Percentiles rank a stretch among this genome's conserved stretches.
Evolutionary conservation across 1,284 basidiomycete genomes (phyloP).

Genomic region (Uromyces viciae-fabae): DNA sequence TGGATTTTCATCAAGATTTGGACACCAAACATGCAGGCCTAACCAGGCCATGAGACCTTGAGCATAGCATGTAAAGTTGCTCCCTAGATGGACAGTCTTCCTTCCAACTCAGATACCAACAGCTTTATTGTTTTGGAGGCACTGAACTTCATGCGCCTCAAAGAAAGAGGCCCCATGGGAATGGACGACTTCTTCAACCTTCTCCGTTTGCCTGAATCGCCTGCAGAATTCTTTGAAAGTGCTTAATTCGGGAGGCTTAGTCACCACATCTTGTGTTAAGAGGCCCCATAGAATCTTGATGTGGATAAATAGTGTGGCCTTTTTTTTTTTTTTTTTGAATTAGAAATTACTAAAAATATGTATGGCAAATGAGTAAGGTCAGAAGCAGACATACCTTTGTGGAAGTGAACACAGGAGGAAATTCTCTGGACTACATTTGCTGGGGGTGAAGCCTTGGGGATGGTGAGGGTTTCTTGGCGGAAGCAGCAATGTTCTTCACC

Average conservation of each 20-base stretch:
- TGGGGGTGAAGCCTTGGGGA: slow-evolving; percentile 15
- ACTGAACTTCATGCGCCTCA: no score
- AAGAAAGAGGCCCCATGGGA: no score
- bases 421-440: slow-evolving; percentile 5
- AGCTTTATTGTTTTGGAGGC: no score
- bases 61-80: no score
- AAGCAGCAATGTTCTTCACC: no score
- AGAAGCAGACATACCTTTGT: slow-evolving; percentile 10
- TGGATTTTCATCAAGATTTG: slow-evolving; percentile 8
- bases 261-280: slow-evolving; percentile 17
- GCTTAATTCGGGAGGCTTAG: neutral
- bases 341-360: neutral
- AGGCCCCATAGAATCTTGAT: slow-evolving; percentile 37
- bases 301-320: slow-evolving; percentile 29
- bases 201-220: neutral
- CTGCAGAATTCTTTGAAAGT: neutral
- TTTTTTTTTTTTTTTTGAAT: no score
- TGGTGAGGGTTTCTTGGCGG: neutral
- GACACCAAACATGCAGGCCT: slow-evolving; percentile 7
- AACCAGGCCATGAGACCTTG: slow-evolving; percentile 1
- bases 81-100: no score
- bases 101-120: no score
- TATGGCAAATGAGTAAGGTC: neutral
- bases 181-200: neutral
- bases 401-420: neutral